These are phyloP conservation scores for Aspergillus hiratsukae DNA, from an alignment of 2,329 filamentous ascomycete genomes.

Conservation along the genomic window DNA sequence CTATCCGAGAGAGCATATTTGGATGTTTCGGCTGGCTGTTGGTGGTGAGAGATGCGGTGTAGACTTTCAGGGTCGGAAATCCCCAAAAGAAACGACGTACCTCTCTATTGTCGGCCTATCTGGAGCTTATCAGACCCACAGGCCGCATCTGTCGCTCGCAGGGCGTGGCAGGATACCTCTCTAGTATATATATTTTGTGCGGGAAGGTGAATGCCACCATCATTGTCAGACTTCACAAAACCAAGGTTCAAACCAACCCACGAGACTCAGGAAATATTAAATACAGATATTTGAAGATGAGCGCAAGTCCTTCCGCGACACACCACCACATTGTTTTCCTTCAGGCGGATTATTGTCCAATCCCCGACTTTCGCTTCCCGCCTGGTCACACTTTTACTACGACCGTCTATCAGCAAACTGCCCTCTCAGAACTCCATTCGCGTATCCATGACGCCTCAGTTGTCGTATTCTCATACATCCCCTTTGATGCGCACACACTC, in stretches of 20 bases:
- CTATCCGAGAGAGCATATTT: no score
- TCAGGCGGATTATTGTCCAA: slow-evolving; percentile 42
- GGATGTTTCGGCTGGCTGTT: not conserved
- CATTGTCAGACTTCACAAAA: not conserved
- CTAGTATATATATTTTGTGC: not conserved
- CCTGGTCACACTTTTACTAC: slow-evolving; percentile 35
- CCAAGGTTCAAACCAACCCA: not conserved
- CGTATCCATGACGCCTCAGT: slow-evolving; percentile 47
- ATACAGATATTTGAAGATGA: slow-evolving; percentile 3
- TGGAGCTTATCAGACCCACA: not conserved
- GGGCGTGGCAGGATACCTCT: not conserved
- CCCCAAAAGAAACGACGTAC: no score
- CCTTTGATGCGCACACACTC: slow-evolving; percentile 32
- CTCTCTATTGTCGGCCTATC: no score
- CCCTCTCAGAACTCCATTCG: slow-evolving; percentile 33
- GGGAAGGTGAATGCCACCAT: not conserved
- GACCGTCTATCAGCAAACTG: slow-evolving; percentile 31
- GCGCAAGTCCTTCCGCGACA: slow-evolving; percentile 19
- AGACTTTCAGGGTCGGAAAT: no score
- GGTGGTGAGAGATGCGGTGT: not conserved
- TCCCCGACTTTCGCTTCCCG: slow-evolving; percentile 39
- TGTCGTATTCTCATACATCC: slow-evolving; percentile 37
- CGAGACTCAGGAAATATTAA: not conserved
- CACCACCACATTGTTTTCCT: slow-evolving; percentile 47
- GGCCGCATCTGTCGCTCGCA: not conserved